phyloP scores from a whole-genome alignment of 495 filamentous ascomycete species.

The Aspergillus cristatus region DNA sequence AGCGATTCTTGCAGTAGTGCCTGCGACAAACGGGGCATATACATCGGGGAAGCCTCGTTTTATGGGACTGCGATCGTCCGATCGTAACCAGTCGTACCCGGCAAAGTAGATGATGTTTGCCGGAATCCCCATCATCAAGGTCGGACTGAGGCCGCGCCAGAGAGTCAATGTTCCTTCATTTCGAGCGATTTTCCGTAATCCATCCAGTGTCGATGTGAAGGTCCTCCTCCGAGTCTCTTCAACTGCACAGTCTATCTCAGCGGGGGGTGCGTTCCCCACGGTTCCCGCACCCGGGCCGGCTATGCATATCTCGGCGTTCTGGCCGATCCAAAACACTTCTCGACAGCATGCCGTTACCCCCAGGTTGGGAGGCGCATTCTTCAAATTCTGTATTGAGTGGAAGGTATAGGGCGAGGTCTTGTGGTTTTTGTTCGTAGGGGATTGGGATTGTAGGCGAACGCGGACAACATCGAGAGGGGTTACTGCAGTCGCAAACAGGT shows the following conservation, averaged over 20 bases:
- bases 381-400: conserved; percentile 48
- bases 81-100: conserved; percentile 92
- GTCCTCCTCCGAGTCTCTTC: conserved; percentile 73
- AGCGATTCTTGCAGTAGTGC: conserved; percentile 63
- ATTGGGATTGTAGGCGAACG: conserved; percentile 86
- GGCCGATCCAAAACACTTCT: conserved; percentile 94
- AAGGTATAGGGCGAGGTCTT: conserved; percentile 33
- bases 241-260: conserved; percentile 63
- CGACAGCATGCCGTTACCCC: conserved; percentile 93
- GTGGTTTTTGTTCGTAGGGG: conserved; percentile 20
- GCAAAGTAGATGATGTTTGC: conserved; percentile 98
- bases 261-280: conserved; percentile 20
- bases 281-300: conserved; percentile 38
- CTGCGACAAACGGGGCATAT: conserved; percentile 73
- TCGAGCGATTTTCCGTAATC: conserved; percentile 88
- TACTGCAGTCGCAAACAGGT: conserved; percentile 44
- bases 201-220: conserved; percentile 89
- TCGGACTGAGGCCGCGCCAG: conserved; percentile 90
- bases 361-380: conserved; percentile 60
- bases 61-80: conserved; percentile 59
- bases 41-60: conserved; percentile 46
- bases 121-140: conserved; percentile 86
- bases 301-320: conserved; percentile 74
- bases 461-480: conserved; percentile 96
- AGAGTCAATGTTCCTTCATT: conserved; percentile 82